Conservation (phyloP, 2,329 filamentous ascomycete species). For the Cadophora malorum region DNA sequence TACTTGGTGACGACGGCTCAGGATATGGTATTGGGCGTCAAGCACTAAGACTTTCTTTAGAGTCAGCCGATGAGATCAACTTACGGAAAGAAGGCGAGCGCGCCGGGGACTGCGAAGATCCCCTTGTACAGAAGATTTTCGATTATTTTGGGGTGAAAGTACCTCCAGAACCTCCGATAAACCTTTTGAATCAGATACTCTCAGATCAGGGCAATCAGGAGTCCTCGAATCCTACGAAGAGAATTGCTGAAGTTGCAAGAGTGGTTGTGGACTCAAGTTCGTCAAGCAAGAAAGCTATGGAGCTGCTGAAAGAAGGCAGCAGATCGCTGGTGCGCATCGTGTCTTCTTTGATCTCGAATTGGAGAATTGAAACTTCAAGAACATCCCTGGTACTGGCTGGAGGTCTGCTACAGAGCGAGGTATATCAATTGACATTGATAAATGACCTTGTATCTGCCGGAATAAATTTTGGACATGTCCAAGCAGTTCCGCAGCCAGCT, state of each 20-base stretch:
- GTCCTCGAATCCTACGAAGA: neutral
- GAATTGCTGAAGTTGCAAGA: conserved; percentile 8
- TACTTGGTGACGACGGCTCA: conserved; percentile 53
- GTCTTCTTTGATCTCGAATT: neutral
- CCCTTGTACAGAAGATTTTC: neutral
- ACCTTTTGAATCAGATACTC: neutral
- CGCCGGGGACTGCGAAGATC: neutral
- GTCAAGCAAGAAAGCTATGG: neutral
- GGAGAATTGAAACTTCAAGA: neutral
- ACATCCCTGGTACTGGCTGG: neutral
- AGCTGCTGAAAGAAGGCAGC: conserved; percentile 1
- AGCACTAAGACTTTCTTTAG: conserved; percentile 8
- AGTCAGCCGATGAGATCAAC: neutral
- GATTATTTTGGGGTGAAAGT: neutral
- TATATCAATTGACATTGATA: neutral
- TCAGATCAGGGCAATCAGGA: neutral
- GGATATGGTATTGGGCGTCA: conserved; percentile 49
- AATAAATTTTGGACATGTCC: neutral
- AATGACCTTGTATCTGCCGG: neutral
- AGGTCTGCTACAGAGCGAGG: conserved; percentile 4
- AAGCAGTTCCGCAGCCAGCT: neutral
- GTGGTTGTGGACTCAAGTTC: neutral
- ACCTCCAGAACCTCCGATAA: neutral
- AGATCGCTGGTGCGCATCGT: neutral
- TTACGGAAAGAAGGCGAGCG: neutral